These are phyloP conservation scores for Trametes elegans DNA, from an alignment of 768 basidiomycete species.

Conservation along the genomic window DNA sequence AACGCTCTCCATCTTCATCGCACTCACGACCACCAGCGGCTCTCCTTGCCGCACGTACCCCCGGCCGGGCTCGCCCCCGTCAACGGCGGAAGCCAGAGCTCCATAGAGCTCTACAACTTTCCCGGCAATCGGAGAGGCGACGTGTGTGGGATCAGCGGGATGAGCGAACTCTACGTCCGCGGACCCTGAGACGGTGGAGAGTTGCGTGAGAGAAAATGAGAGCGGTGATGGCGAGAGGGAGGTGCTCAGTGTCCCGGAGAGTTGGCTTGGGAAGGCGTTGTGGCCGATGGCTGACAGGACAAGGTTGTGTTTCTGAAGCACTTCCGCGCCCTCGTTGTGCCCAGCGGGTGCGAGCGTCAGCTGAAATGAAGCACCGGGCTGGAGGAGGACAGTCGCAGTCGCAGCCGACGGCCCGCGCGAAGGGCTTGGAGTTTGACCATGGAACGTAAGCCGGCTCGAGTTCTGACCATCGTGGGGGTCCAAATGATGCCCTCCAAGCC, in stretches of 20 bases:
- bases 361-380: slow-evolving; percentile 17
- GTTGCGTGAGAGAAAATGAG: slow-evolving; percentile 10
- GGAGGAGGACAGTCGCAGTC: slow-evolving; percentile 6
- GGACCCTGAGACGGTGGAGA: neutral
- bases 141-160: slow-evolving; percentile 5
- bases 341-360: neutral
- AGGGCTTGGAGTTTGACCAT: neutral
- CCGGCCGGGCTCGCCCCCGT: neutral
- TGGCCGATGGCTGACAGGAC: slow-evolving; percentile 13
- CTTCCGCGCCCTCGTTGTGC: neutral
- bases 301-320: slow-evolving; percentile 7
- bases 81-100: neutral
- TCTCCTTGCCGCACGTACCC: slow-evolving; percentile 2
- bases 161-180: slow-evolving; percentile 14
- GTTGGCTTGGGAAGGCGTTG: slow-evolving; percentile 17
- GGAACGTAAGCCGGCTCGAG: too few species aligned
- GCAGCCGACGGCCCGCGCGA: neutral
- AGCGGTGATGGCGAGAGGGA: slow-evolving; percentile 13
- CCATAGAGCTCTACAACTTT: slow-evolving; percentile 21
- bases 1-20: slow-evolving; percentile 22
- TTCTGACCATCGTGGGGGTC: too few species aligned
- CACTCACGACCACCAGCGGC: slow-evolving; percentile 8
- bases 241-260: slow-evolving; percentile 19
- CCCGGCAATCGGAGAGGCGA: slow-evolving; percentile 15
- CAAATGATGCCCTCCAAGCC: neutral